Evolutionary conservation across 192 early-diverging fungal species (phyloP).

Genomic region (Umbelopsis isabellina): DNA sequence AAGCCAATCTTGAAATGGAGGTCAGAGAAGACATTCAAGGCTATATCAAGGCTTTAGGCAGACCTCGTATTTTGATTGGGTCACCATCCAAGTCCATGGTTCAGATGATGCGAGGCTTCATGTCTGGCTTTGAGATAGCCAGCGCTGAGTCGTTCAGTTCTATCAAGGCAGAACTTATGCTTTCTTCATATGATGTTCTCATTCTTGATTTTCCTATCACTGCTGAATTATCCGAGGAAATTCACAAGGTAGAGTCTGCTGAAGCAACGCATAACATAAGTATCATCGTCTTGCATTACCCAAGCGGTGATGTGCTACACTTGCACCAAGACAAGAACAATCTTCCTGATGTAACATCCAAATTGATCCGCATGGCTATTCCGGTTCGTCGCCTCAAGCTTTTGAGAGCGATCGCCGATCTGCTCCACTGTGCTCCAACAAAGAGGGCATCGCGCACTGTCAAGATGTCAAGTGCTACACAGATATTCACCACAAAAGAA

Average conservation of each 20-base stretch:
- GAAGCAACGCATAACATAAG: slow-evolving; percentile 7
- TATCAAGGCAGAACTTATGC: background rate
- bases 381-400: slow-evolving; percentile 49
- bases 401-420: slow-evolving; percentile 43
- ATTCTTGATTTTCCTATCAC: slow-evolving; percentile 31
- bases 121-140: background rate
- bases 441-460: background rate
- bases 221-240: slow-evolving; percentile 23
- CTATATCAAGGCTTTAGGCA: slow-evolving; percentile 19
- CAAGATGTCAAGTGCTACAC: slow-evolving; percentile 5
- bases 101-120: slow-evolving; percentile 6
- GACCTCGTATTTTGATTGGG: slow-evolving; percentile 30
- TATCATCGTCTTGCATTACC: slow-evolving; percentile 37
- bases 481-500: slow-evolving; percentile 44
- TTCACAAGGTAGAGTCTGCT: background rate
- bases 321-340: slow-evolving; percentile 11
- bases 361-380: slow-evolving; percentile 42
- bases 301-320: slow-evolving; percentile 10
- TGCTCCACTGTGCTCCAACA: slow-evolving; percentile 35
- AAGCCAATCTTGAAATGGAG: slow-evolving; percentile 6
- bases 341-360: slow-evolving; percentile 17
- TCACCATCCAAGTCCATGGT: background rate
- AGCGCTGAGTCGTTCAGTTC: background rate
- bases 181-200: slow-evolving; percentile 10
- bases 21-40: background rate